Evolutionary conservation across 257 asterid genomes (phyloP).

Genomic region (Salvia rosmarinus): DNA sequence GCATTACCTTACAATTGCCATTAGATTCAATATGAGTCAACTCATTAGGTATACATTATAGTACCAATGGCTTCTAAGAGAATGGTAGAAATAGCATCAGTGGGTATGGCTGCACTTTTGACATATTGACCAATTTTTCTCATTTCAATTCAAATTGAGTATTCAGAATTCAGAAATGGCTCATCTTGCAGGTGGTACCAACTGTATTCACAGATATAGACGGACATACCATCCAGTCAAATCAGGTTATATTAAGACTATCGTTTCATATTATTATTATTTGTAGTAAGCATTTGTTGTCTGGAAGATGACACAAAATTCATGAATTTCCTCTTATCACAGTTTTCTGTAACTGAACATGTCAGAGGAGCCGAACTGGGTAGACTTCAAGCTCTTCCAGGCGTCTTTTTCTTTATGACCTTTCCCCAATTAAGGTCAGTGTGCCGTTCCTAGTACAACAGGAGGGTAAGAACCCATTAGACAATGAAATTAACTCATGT

Average conservation of each 20-base stretch:
- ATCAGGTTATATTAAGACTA: conserved; percentile 62
- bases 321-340: conserved; percentile 41
- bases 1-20: background rate
- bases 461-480: too few species aligned
- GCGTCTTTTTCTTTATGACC: conserved; percentile 92
- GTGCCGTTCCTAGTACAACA: background rate
- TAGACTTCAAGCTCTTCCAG: conserved; percentile 74
- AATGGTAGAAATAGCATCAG: background rate
- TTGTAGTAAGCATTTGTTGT: background rate
- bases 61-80: background rate
- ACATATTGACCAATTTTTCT: background rate
- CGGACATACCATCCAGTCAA: conserved; percentile 81
- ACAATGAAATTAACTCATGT: background rate
- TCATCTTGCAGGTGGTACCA: conserved; percentile 86
- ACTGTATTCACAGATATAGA: conserved; percentile 83
- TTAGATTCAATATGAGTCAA: background rate
- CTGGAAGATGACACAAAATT: conserved; percentile 30
- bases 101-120: background rate
- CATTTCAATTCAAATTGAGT: conserved; percentile 20
- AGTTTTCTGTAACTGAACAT: conserved; percentile 98
- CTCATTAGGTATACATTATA: background rate
- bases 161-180: conserved; percentile 19
- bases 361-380: conserved; percentile 75
- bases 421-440: conserved; percentile 93
- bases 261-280: background rate